Conservation (phyloP, 2,329 filamentous ascomycete species). For the Pyrenophora teres region DNA sequence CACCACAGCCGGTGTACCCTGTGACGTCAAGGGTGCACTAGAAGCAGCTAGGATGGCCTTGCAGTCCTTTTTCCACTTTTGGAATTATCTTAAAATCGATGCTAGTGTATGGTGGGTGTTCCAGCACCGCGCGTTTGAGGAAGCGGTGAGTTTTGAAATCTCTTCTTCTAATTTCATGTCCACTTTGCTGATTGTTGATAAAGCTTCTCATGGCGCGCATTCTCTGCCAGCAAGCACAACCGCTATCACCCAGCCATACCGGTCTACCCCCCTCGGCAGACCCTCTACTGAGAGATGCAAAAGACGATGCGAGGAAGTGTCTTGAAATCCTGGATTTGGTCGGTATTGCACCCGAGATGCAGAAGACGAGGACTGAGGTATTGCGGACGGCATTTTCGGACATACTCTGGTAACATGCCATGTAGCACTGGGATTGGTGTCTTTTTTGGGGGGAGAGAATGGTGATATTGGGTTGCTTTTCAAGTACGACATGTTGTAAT, state of each 20-base stretch:
- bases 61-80: constrained; percentile 74
- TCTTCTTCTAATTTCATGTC: neutral
- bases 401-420: constrained; percentile 38
- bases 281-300: constrained; percentile 46
- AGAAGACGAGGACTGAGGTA: constrained; percentile 54
- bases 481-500: no score
- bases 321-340: constrained; percentile 53
- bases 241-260: constrained; percentile 31
- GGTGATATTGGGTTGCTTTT: no score
- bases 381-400: constrained; percentile 52
- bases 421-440: no score
- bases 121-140: constrained; percentile 78
- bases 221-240: constrained; percentile 43
- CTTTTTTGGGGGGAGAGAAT: no score
- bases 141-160: constrained; percentile 65
- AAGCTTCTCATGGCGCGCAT: constrained; percentile 49
- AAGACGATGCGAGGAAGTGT: constrained; percentile 51
- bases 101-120: constrained; percentile 85
- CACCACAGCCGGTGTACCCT: constrained; percentile 54
- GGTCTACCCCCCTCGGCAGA: constrained; percentile 37
- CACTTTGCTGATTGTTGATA: neutral
- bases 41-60: constrained; percentile 79
- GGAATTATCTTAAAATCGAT: constrained; percentile 69
- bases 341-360: constrained; percentile 54
- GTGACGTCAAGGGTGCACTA: constrained; percentile 70